Evolutionary conservation across 164 flowering plant species (phyloP), one percentile per base, ranked within the genome.

Genomic region (Liquidambar formosana): DNA sequence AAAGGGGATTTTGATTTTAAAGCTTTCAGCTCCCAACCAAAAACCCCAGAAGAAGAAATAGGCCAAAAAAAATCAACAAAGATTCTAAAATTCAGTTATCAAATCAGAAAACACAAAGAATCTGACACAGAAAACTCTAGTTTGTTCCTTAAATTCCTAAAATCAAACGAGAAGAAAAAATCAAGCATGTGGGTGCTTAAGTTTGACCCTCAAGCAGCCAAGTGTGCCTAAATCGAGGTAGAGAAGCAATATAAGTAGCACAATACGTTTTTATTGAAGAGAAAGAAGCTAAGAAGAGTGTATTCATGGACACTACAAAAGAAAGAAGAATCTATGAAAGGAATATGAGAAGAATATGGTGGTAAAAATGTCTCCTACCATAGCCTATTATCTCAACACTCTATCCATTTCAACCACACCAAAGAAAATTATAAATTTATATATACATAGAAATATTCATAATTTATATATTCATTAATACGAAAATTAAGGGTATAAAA

Each of bases 331-430:
- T n/a, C n/a, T n/a, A n/a, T n/a, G n/a, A n/a, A n/a, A n/a, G n/a
- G n/a, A 56, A 72, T 76, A 79, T 60, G 74, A 77, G 79, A 81
- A 72, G 81, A 78, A 79, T 70, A 79, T 71, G 86, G 82, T 70
- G 77, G 76, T 73, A 76, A 72, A 80, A 80, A 79, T 83, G 86
- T 82, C 81, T 72, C 81, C 76, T 76, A 61, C 78, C 75, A 63
- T 10, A 64, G 59, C 63, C 81, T 83, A 81, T 83, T 78, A 81
- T 83, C 85, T 77, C 69, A 14, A 14, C 5, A 48, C 18, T 48
- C 51, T 49, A 73, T 68, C 73, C 64, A 69, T 53, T 47, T 67
- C 71, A 75, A 63, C 71, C 56, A 61, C 49, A 69, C 48, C 19
- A 59, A 51, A 58, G 44, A 65, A 51, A 67, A 44, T 15, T 6